phyloP scores from a whole-genome alignment of 1,284 basidiomycete genomes.

The Melampsora americana region DNA sequence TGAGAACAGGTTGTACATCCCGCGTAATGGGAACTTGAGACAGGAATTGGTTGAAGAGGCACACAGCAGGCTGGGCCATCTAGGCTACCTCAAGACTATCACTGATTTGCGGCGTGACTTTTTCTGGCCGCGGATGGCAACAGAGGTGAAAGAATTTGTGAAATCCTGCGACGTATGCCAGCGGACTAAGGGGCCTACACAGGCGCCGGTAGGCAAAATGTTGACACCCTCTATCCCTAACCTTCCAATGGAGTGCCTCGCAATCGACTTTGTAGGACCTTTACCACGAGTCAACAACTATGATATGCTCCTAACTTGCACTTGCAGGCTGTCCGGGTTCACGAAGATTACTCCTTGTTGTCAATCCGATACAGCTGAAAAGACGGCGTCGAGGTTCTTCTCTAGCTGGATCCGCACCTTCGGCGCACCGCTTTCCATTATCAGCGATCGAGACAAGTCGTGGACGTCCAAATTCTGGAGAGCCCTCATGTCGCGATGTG shows the following conservation, averaged over 20 bases:
- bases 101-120: not conserved
- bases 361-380: not conserved
- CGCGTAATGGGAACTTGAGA: not conserved
- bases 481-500: not conserved
- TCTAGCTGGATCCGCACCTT: not conserved
- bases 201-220: slow-evolving; percentile 2
- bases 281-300: not conserved
- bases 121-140: slow-evolving; percentile 4
- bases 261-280: not conserved
- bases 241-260: not conserved
- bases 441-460: not conserved
- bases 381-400: slow-evolving; percentile 1
- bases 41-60: not conserved
- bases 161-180: not conserved
- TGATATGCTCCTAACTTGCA: slow-evolving; percentile 3
- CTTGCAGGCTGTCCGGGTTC: not conserved
- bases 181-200: not conserved
- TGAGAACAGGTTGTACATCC: not conserved
- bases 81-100: slow-evolving; percentile 10
- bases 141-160: not conserved
- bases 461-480: slow-evolving; percentile 10
- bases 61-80: not conserved
- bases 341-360: not conserved
- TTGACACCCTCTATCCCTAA: not conserved
- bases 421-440: not conserved